Conservation (phyloP, 192 early-diverging fungal species). For the Chytriomyces sp. region DNA sequence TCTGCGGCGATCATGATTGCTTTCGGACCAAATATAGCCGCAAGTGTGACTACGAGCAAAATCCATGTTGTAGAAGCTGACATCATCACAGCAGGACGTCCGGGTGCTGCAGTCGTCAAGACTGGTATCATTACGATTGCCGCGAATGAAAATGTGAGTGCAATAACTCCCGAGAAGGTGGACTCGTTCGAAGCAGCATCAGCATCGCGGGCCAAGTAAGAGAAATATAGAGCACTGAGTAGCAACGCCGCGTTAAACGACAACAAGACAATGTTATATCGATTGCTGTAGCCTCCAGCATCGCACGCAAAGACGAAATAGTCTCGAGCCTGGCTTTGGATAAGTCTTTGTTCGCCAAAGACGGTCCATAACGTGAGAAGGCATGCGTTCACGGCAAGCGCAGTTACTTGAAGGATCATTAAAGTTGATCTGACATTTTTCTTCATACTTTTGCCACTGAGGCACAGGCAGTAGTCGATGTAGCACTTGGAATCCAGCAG, state of each 20-base stretch:
- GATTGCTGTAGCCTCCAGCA: background rate
- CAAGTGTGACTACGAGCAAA: background rate
- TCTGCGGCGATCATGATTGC: background rate
- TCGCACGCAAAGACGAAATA: background rate
- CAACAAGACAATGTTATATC: background rate
- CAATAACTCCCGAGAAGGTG: background rate
- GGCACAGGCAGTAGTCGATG: background rate
- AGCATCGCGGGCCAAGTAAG: conserved; percentile 1
- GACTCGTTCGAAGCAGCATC: conserved; percentile 4
- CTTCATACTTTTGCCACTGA: background rate
- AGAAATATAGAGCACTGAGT: background rate
- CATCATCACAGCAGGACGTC: background rate
- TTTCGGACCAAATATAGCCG: conserved; percentile 12
- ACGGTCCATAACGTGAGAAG: background rate
- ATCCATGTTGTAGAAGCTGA: background rate
- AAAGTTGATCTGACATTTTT: background rate
- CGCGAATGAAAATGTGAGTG: background rate
- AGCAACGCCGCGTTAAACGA: background rate
- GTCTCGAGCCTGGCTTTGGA: background rate
- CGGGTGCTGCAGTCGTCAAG: background rate
- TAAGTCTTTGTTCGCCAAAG: background rate
- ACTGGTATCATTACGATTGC: conserved; percentile 12
- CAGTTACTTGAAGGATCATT: background rate
- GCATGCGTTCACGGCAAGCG: background rate
- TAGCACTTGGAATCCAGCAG: background rate